phyloP scores from a whole-genome alignment of 2,329 filamentous ascomycete species.

The Sporothrix sp. region DNA sequence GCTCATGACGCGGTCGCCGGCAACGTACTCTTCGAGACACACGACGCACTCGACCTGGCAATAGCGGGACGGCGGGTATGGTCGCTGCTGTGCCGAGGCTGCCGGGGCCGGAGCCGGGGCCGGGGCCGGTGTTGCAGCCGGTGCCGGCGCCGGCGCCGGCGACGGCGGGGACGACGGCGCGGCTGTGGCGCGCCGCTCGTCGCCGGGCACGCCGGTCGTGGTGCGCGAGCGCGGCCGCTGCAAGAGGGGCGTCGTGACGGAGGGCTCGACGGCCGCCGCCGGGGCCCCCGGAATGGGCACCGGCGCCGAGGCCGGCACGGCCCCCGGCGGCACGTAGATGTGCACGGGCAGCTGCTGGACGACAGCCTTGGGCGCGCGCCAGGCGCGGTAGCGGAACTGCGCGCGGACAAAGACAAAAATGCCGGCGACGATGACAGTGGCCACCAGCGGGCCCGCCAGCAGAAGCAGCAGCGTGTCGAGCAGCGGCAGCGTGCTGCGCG shows the following conservation, averaged over 20 bases:
- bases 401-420: conserved; percentile 82
- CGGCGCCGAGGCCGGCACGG: neutral
- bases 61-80: conserved; percentile 24
- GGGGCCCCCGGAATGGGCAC: conserved; percentile 1
- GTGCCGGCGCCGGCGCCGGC: too few species aligned
- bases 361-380: conserved; percentile 95
- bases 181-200: conserved; percentile 35
- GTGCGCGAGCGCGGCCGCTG: conserved; percentile 58
- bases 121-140: too few species aligned
- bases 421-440: conserved; percentile 81
- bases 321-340: conserved; percentile 76
- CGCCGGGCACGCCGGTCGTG: conserved; percentile 49
- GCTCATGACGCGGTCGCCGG: conserved; percentile 92
- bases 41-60: conserved; percentile 82
- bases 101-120: too few species aligned
- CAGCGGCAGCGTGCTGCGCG: conserved; percentile 82
- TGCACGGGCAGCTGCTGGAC: conserved; percentile 91
- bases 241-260: conserved; percentile 72
- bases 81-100: conserved; percentile 32
- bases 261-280: conserved; percentile 33
- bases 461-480: conserved; percentile 93
- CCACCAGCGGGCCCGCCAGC: conserved; percentile 89
- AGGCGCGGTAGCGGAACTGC: conserved; percentile 77
- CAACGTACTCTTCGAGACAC: conserved; percentile 90
- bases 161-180: too few species aligned